Evolutionary conservation across 169 alveolate species (phyloP), one percentile per base, ranked within the genome.

Genomic region (Eimeria acervulina): DNA sequence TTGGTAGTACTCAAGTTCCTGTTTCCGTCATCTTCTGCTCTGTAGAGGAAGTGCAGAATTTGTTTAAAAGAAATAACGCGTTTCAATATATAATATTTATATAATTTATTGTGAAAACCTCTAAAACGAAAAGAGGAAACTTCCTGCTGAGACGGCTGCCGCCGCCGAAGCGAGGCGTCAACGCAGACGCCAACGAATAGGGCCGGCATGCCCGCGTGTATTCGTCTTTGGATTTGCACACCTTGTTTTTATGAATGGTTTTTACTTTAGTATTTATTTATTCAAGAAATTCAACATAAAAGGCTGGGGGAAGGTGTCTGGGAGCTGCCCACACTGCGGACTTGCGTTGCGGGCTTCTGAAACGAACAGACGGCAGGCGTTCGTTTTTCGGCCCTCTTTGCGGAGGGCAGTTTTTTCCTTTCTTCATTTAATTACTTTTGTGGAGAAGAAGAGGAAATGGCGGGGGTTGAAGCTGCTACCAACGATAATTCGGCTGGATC

Each of bases 101-200:
- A 17, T 17, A 51, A 51, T 51, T 51, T 1, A 12, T 10, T 17
- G 0, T 51, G 15, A 51, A 17, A 51, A 51, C 15, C 59, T 51
- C 59, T 51, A 51, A 51, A 51, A 51, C 7, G 59, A 51, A 51
- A 1, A 1, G 59, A 10, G 15, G 59, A 51, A 66, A 66, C 76
- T 17, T 66, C 76, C 10, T 28, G 40, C 76, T 66, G 76, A 66
- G 76, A 66, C 76, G 76, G 76, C 76, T 28, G 76, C 76, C 76
- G 36, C 76, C 28, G 76, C 76, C 76, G 76, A 66, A 66, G 76
- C 76, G 76, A 66, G 23, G 76, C 59, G 59, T 51, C 13, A 66
- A 66, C 76, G 76, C 76, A 23, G 76, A 66, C 76, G 76, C 31
- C 76, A 28, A 28, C 23, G 36, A 66, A 66, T 66, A 66, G 28